These are phyloP conservation scores for Corniculantispora saksenae DNA, from an alignment of 2,329 filamentous ascomycete genomes.

Conservation along the genomic window DNA sequence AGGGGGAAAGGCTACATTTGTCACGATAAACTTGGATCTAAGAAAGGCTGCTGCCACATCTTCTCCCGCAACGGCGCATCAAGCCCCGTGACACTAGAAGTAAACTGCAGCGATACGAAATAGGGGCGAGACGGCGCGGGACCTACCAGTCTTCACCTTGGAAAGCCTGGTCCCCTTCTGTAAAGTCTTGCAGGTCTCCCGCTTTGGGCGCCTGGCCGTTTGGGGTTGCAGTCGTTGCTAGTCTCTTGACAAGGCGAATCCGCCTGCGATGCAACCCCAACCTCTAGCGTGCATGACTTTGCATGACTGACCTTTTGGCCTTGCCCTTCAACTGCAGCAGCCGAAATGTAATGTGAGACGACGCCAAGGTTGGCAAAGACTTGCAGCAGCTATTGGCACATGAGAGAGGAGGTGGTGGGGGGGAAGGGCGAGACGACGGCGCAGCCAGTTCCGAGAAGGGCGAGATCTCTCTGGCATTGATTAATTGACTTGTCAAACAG, in stretches of 20 bases:
- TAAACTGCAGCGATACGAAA: neutral
- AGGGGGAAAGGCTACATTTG: no score
- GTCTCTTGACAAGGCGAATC: neutral
- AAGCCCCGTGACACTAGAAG: neutral
- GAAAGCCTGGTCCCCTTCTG: no score
- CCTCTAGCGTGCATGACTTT: neutral
- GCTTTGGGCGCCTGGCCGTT: slow-evolving; percentile 5
- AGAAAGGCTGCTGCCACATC: no score
- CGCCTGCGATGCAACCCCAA: slow-evolving; percentile 6
- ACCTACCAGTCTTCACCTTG: no score
- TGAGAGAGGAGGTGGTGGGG: neutral
- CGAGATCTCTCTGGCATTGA: neutral
- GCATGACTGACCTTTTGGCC: neutral
- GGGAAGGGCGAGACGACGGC: neutral
- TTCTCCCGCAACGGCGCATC: neutral
- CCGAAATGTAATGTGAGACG: neutral
- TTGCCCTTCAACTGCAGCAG: neutral
- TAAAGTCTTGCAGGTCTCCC: neutral
- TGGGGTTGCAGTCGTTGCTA: neutral
- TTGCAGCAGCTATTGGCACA: neutral
- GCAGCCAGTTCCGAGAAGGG: neutral
- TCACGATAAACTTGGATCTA: no score
- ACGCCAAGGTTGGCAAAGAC: neutral
- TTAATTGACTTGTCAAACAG: neutral
- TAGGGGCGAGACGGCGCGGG: neutral